Percentiles rank a stretch among this genome's conserved stretches.
Conservation (phyloP, 495 filamentous ascomycete genomes). For the Aspergillus indologenus region DNA sequence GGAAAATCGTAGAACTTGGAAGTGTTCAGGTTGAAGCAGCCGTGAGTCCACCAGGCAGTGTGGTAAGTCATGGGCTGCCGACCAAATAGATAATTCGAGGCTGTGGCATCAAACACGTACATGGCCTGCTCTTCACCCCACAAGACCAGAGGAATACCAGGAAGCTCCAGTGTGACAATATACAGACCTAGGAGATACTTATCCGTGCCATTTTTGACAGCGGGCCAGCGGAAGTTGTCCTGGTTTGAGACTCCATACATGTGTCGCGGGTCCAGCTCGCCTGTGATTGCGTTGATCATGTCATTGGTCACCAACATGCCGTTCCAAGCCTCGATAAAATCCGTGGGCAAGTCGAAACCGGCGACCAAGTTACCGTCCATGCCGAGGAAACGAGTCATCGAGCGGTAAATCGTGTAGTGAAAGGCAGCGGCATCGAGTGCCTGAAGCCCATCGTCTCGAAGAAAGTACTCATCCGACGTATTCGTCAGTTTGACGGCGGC, state of each 20-base stretch:
- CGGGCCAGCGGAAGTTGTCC: constrained; percentile 53
- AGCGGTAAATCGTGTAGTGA: constrained; percentile 50
- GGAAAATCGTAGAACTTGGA: constrained; percentile 46
- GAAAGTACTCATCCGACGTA: constrained; percentile 24
- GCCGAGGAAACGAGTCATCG: constrained; percentile 47
- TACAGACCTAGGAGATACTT: constrained; percentile 45
- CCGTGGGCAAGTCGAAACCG: constrained; percentile 35
- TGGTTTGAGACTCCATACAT: constrained; percentile 52
- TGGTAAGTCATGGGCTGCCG: constrained; percentile 47
- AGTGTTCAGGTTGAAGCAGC: constrained; percentile 49
- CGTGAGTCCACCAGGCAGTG: constrained; percentile 51
- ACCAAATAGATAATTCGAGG: constrained; percentile 49
- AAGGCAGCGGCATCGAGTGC: constrained; percentile 46
- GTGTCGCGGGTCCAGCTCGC: constrained; percentile 49
- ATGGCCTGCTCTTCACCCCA: constrained; percentile 56
- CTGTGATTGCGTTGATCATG: constrained; percentile 47
- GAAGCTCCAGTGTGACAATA: constrained; percentile 45
- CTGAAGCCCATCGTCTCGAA: constrained; percentile 32
- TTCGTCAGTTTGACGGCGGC: constrained; percentile 36
- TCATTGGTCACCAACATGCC: constrained; percentile 44
- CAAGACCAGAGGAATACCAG: constrained; percentile 46
- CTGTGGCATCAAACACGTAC: constrained; percentile 49
- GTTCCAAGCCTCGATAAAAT: constrained; percentile 46
- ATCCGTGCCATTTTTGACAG: constrained; percentile 45
- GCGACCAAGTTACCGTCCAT: constrained; percentile 46